Evolutionary conservation across 805 yeast genomes (phyloP), one percentile per base, ranked within the genome.

Genomic region (Danielia reshetovae): DNA sequence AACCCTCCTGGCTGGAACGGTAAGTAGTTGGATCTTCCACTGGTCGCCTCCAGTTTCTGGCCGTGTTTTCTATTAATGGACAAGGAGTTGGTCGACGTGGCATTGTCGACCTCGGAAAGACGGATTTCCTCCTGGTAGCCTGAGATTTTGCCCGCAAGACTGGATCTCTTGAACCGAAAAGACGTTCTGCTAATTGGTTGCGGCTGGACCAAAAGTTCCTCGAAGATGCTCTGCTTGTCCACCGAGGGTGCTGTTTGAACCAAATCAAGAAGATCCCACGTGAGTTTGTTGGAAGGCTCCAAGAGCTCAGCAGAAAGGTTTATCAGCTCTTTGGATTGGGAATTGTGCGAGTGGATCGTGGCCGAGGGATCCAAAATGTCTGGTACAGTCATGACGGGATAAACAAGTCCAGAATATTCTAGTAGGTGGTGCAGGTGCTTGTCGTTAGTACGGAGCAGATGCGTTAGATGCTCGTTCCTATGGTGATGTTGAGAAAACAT

Each of bases 1-100:
- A 70, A 55, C 2, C 97, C 97, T 45, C 98, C 97, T 0, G 98
- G 98, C 38, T 82, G 80, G 54, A 93, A 93, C 0, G 98, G 98
- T 50, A 90, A 60, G 49, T 74, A 84, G 13, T 78, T 73, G 0
- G 94, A 70, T 3, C 77, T 68, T 0, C 97, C 97, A 30, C 70
- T 65, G 3, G 86, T 61, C 2, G 79, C 65, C 26, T 77, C 81
- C n/a, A 65, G 65, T 43, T 75, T 76, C 5, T 82, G 69, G 11
- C 79, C 77, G 42, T 78, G 74, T 34, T 79, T 74, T 43, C 98
- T 70, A 19, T 75, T 77, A 38, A 88, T 55, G 1, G 95, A 81
- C 29, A 88, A 64, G 0, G 95, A 83, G 40, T 79, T 81, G 9
- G 80, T 70, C 11, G 88, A 75, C 28, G 75, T 75, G 7, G 80